Conservation (phyloP, 176 grass and related monocot species). For the Oryza meridionalis region DNA sequence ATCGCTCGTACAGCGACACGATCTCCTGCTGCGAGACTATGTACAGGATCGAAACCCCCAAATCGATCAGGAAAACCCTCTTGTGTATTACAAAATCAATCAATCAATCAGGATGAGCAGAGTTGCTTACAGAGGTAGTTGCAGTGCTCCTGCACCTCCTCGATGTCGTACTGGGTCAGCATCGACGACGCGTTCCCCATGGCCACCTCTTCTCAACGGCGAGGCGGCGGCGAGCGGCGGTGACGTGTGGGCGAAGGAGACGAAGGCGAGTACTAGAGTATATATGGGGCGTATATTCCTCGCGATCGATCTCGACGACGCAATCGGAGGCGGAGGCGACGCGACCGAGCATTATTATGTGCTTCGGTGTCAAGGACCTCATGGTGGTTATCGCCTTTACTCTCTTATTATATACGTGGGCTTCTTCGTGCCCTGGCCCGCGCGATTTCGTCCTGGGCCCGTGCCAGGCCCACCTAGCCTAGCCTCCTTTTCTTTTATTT, state of each 20-base stretch:
- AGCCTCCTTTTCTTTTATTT: too few species aligned
- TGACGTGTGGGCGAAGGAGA: not conserved
- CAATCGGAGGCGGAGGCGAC: not conserved
- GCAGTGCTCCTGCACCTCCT: conserved; percentile 84
- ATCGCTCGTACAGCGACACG: conserved; percentile 65
- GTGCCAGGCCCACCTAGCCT: not conserved
- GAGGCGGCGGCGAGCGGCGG: not conserved
- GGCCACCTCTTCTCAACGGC: not conserved
- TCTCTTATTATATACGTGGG: not conserved
- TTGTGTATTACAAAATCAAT: not conserved
- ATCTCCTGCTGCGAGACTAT: conserved; percentile 82
- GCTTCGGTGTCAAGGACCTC: conserved; percentile 27
- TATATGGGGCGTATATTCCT: too few species aligned
- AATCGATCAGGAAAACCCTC: not conserved
- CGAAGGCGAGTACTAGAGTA: not conserved
- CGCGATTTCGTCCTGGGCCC: not conserved
- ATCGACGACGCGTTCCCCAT: conserved; percentile 88
- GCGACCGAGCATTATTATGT: conserved; percentile 32
- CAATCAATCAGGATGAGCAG: not conserved
- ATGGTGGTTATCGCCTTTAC: not conserved
- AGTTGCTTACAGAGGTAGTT: conserved; percentile 60
- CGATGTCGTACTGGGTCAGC: conserved; percentile 91
- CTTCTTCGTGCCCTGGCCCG: not conserved
- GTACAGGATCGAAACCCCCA: not conserved
- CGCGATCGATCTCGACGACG: not conserved